Percentiles rank a stretch among this genome's conserved stretches.
Evolutionary conservation across 73 alveolate species (phyloP).

Genomic region (Durusdinium trenchii): DNA sequence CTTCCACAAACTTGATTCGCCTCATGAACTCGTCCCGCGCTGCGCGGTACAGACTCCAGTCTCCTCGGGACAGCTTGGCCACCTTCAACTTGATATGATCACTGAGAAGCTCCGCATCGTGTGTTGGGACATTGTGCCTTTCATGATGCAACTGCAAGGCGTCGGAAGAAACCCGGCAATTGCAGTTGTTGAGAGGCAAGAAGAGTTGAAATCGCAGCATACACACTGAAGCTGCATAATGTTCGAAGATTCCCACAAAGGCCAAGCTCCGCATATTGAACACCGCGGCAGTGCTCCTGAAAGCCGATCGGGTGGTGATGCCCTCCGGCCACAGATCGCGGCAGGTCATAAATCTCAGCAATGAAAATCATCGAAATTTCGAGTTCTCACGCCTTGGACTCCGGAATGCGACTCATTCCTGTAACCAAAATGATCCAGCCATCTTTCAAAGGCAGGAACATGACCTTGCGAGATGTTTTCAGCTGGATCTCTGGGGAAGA

Average conservation of each 20-base stretch:
- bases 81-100: background rate
- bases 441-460: background rate
- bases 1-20: background rate
- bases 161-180: background rate
- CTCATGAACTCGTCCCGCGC: background rate
- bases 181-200: background rate
- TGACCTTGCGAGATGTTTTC: background rate
- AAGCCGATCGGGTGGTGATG: background rate
- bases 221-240: background rate
- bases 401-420: background rate
- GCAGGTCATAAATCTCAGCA: background rate
- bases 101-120: background rate
- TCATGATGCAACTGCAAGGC: background rate
- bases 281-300: background rate
- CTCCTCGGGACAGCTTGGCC: background rate
- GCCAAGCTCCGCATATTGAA: background rate
- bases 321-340: background rate
- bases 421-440: background rate
- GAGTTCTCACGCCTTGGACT: background rate
- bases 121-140: background rate
- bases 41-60: background rate
- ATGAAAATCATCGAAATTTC: background rate
- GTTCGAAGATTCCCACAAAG: background rate
- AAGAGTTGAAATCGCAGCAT: background rate
- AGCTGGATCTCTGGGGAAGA: slow-evolving; percentile 1